phyloP scores from a whole-genome alignment of 1,284 basidiomycete genomes.

The Cryptococcus sp. region DNA sequence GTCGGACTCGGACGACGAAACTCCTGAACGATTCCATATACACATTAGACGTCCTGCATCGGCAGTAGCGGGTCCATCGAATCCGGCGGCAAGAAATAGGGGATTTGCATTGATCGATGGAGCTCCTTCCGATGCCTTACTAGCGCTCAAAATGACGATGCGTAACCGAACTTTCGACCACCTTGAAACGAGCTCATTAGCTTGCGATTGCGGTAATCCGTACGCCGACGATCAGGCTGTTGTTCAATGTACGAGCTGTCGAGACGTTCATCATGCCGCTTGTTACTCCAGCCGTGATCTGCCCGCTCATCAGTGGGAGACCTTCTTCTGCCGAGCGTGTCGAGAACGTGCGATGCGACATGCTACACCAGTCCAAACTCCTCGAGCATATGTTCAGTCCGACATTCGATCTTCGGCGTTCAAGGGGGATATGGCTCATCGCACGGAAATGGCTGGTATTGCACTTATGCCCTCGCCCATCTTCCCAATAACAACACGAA shows the following conservation, averaged over 20 bases:
- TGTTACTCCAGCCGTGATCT: slow-evolving; percentile 39
- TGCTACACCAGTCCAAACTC: slow-evolving; percentile 24
- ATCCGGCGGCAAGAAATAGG: background rate
- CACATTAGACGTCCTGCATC: slow-evolving; percentile 6
- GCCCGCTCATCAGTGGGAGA: slow-evolving; percentile 18
- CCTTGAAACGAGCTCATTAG: slow-evolving; percentile 25
- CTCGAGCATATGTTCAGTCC: slow-evolving; percentile 22
- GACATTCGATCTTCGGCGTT: slow-evolving; percentile 36
- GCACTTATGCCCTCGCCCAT: slow-evolving; percentile 44
- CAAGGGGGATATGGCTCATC: slow-evolving; percentile 7
- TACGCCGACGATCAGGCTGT: slow-evolving; percentile 20
- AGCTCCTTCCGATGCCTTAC: slow-evolving; percentile 16
- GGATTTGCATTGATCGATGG: background rate
- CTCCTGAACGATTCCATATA: slow-evolving; percentile 4
- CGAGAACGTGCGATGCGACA: slow-evolving; percentile 2
- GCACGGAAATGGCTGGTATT: slow-evolving; percentile 29
- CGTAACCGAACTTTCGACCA: slow-evolving; percentile 18
- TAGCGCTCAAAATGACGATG: slow-evolving; percentile 22
- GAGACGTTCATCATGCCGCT: slow-evolving; percentile 38
- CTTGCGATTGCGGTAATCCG: slow-evolving; percentile 29
- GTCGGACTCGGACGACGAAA: slow-evolving; percentile 34
- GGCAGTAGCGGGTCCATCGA: slow-evolving; percentile 14
- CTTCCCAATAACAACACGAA: slow-evolving; percentile 26
- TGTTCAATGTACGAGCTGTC: slow-evolving; percentile 34
- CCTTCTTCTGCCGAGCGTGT: slow-evolving; percentile 12